Evolutionary conservation across 2,329 filamentous ascomycete genomes (phyloP).

Genomic region (Ramularia endophylla): DNA sequence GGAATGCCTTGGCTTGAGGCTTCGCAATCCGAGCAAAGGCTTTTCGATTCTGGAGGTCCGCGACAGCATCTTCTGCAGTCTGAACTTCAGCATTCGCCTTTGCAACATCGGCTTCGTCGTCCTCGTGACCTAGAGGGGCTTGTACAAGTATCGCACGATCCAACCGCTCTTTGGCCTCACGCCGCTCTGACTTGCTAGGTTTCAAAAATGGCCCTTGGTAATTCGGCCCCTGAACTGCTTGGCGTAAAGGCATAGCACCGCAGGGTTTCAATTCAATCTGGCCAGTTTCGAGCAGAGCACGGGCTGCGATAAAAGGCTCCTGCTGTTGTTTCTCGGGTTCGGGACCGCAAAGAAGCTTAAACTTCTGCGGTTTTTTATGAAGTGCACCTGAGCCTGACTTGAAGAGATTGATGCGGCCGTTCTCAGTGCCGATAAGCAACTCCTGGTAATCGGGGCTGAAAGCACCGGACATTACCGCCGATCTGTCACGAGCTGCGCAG

Average conservation of each 20-base stretch:
- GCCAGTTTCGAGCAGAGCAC: conserved; percentile 27
- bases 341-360: conserved; percentile 20
- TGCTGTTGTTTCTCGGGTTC: conserved; percentile 1
- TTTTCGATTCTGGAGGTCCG: conserved; percentile 12
- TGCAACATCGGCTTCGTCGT: conserved; percentile 1
- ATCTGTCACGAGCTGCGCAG: conserved; percentile 33
- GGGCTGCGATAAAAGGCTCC: conserved; percentile 14
- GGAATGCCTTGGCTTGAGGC: conserved; percentile 24
- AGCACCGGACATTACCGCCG: conserved; percentile 53
- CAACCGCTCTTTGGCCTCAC: conserved; percentile 22
- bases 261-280: conserved; percentile 34
- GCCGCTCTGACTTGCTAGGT: conserved; percentile 18
- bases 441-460: conserved; percentile 52
- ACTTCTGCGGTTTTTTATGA: conserved; percentile 9
- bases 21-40: conserved; percentile 2
- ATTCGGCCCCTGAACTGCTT: conserved; percentile 41
- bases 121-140: conserved; percentile 1
- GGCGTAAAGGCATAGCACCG: conserved; percentile 38
- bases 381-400: conserved; percentile 30
- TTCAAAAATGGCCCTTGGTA: conserved; percentile 36
- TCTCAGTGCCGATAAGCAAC: conserved; percentile 53
- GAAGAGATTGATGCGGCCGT: conserved; percentile 50
- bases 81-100: conserved; percentile 5
- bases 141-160: conserved; percentile 20
- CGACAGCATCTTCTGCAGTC: conserved; percentile 7